Evolutionary conservation across 768 basidiomycete genomes (phyloP).

Genomic region (Naematelia aurantialba): DNA sequence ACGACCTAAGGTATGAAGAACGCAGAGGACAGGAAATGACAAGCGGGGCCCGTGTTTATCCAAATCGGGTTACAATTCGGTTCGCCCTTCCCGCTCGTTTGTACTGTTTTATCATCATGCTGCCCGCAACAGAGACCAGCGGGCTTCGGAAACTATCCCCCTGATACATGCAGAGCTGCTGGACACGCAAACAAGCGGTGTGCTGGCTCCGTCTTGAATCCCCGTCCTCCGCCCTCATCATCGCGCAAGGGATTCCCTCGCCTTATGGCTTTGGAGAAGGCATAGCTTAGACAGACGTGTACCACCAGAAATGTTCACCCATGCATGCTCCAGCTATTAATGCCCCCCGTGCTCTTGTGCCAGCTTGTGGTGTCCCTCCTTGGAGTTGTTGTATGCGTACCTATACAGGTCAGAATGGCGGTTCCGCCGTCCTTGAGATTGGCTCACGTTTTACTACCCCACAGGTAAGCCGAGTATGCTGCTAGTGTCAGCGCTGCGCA

Average conservation of each 20-base stretch:
- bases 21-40: not conserved
- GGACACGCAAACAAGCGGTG: no score
- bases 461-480: constrained; percentile 76
- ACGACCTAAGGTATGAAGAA: not conserved
- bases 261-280: no score
- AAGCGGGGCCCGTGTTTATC: not conserved
- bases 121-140: no score
- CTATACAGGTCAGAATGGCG: constrained; percentile 12
- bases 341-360: constrained; percentile 32
- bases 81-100: not conserved
- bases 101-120: no score
- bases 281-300: no score
- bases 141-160: no score
- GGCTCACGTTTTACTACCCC: constrained; percentile 62
- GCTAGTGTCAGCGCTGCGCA: constrained; percentile 10
- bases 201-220: no score
- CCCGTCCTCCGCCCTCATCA: no score
- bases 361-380: constrained; percentile 43
- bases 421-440: not conserved
- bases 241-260: no score
- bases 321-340: constrained; percentile 22
- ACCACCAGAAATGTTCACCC: no score
- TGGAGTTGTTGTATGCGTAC: constrained; percentile 48
- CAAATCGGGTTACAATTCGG: not conserved
- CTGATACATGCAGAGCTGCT: no score